Evolutionary conservation across 2,329 filamentous ascomycete genomes (phyloP), one percentile per base, ranked within the genome.

Genomic region (Xylariales sp.): DNA sequence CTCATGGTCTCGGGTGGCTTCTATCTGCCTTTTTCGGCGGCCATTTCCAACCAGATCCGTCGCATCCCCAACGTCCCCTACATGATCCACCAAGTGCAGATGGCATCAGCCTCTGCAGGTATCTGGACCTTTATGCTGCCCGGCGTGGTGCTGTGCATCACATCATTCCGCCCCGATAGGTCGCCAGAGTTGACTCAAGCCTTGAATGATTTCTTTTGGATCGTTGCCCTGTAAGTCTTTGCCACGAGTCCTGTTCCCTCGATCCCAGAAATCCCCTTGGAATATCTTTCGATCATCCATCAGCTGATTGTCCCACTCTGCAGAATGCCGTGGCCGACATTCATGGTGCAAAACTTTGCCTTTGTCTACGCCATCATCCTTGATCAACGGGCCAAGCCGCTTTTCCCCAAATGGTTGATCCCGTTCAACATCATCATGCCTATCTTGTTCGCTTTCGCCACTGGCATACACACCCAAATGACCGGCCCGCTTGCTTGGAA

Each of bases 41-140:
- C 20, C 17, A 35, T 35, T 10, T 35, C 33, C 5, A 35, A 35
- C 33, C 33, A 35, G 10, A 35, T 35, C 14, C 33, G 33, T 11
- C 33, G 33, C 14, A 35, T 35, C 23, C 33, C 33, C 8, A 35
- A 35, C 4, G 33, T 35, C 16, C 33, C 33, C 14, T 35, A 35
- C 23, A 35, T 35, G 23, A 35, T 35, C 10, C 33, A 35, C 15
- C 33, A 35, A 35, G n/a, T 35, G 14, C 33, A 35, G 15, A 20
- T 35, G 6, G 8, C 33, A 17, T 35, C 33, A 7, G 33, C 33
- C 12, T 7, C 33, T 15, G 33, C 33, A 15, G 33, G 33, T 12
- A 23, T 35, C 2, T 35, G 33, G 33, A 35, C 33, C 14, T 35
- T 35, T n/a, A 35, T 35, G 33, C 27, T 35, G 33, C 33, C 33